Percentiles rank a stretch among this genome's conserved stretches.
These are phyloP conservation scores for Sugiyamaella castrensis DNA, from an alignment of 1,139 yeast species.

Conservation along the genomic window DNA sequence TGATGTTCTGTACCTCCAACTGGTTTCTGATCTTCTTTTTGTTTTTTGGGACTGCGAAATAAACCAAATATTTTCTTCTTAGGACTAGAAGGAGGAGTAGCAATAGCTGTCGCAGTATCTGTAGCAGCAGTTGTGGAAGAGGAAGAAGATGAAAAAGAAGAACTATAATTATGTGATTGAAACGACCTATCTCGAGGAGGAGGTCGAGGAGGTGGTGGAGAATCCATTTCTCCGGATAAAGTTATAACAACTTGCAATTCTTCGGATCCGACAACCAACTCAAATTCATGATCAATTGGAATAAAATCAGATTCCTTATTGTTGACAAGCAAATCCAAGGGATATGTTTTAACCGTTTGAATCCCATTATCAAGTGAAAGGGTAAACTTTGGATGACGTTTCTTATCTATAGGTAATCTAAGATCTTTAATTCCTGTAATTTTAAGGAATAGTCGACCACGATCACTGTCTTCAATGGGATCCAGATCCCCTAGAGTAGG, in stretches of 20 bases:
- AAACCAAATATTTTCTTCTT: conserved; percentile 20
- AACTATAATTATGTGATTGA: conserved; percentile 19
- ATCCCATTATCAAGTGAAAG: conserved; percentile 83
- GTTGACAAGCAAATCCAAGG: conserved; percentile 46
- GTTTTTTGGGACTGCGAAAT: conserved; percentile 11
- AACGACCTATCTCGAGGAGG: conserved; percentile 17
- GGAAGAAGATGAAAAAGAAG: conserved; percentile 12
- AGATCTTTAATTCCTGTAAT: conserved; percentile 60
- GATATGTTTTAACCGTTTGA: conserved; percentile 76
- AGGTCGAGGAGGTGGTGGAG: conserved; percentile 7
- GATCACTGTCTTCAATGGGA: conserved; percentile 45
- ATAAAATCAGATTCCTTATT: conserved; percentile 21
- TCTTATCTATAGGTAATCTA: conserved; percentile 47
- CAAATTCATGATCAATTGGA: conserved; percentile 73
- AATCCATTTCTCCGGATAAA: conserved; percentile 46
- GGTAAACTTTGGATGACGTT: conserved; percentile 50
- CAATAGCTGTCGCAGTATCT: too few species aligned
- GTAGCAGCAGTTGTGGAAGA: conserved; percentile 6
- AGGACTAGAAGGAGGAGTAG: conserved; percentile 18
- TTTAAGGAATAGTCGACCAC: conserved; percentile 74
- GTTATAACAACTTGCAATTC: conserved; percentile 65
- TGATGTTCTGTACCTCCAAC: conserved; percentile 3
- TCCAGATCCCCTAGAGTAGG: conserved; percentile 27
- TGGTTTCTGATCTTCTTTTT: not conserved
- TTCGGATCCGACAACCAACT: conserved; percentile 58